Conservation (phyloP, 805 yeast genomes). For the Starmerella vitae region DNA sequence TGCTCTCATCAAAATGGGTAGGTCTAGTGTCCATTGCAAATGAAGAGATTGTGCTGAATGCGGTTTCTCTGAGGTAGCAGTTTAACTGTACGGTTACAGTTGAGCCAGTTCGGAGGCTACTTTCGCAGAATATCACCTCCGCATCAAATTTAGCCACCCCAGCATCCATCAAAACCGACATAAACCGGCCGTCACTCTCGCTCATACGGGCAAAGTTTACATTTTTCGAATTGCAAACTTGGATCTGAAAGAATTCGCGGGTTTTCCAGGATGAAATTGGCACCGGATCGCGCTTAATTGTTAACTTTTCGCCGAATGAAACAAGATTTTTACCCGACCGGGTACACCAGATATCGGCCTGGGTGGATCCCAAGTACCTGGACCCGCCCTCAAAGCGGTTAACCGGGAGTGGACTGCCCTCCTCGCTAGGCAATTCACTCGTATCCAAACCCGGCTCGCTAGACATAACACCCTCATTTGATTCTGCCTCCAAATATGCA, state of each 20-base stretch:
- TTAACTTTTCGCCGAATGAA: conserved; percentile 24
- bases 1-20: conserved; percentile 23
- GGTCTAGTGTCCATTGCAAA: conserved; percentile 10
- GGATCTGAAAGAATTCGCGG: conserved; percentile 24
- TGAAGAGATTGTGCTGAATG: conserved; percentile 22
- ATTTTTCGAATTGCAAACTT: conserved; percentile 24
- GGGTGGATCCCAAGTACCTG: conserved; percentile 27
- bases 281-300: conserved; percentile 18
- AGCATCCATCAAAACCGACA: conserved; percentile 52
- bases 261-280: not conserved
- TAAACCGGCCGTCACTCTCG: conserved; percentile 49
- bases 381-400: conserved; percentile 5
- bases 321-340: conserved; percentile 26
- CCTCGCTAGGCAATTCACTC: not conserved
- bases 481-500: conserved; percentile 19
- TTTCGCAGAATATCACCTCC: conserved; percentile 45
- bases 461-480: not conserved
- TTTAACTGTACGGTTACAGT: conserved; percentile 57
- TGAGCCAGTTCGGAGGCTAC: conserved; percentile 58
- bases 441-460: not conserved
- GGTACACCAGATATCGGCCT: conserved; percentile 29
- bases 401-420: not conserved
- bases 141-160: conserved; percentile 43
- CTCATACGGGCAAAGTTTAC: conserved; percentile 67
- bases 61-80: conserved; percentile 37